Evolutionary conservation across 2,329 filamentous ascomycete species (phyloP), one percentile per base, ranked within the genome.

Genomic region (Ascosphaera pollenicola): DNA sequence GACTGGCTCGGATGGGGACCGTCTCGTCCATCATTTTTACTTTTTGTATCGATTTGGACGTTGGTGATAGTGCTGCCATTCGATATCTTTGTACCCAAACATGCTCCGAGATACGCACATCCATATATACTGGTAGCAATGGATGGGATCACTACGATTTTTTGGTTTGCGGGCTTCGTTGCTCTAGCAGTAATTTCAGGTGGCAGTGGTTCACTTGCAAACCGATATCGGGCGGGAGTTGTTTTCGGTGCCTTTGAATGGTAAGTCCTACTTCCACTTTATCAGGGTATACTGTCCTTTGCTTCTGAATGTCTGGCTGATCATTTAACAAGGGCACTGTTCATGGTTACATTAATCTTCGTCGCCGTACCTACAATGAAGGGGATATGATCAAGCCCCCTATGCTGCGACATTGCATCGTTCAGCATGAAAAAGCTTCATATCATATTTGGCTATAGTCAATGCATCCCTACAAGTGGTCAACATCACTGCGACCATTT

Each of bases 81-180:
- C 56, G 67, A 91, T 43, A 65, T 73, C 48, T 44, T 85, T 38
- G 64, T 74, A 2, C 79, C 80, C 1, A 60, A 69, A 35, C 75
- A 73, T 57, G 62, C 73, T 48, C 64, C 69, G 3, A 61, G 62
- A 17, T 49, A 73, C 8, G 74, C 75, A 48, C 72, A 82, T 55
- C 69, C 66, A 39, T 70, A 72, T 38, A 71, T 66, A 35, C 69
- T 83, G 13, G 62, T 85, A 15, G 73, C 50, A 1, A 64, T 81
- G 24, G 79, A 91, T 50, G 64, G 63, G 36, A 47, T 89, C 17
- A 89, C 81, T 8, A 75, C 78, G 60, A 65, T 91, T 41, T 91
- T 91, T 63, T 93, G 84, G 84, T 89, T 94, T 52, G 75, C 78
- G 1, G 83, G 82, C 5, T 78, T 83, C 49, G 75, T 91, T 46